phyloP scores from a whole-genome alignment of 2,329 filamentous ascomycete genomes.

The Chrysosphaeria jannelii region DNA sequence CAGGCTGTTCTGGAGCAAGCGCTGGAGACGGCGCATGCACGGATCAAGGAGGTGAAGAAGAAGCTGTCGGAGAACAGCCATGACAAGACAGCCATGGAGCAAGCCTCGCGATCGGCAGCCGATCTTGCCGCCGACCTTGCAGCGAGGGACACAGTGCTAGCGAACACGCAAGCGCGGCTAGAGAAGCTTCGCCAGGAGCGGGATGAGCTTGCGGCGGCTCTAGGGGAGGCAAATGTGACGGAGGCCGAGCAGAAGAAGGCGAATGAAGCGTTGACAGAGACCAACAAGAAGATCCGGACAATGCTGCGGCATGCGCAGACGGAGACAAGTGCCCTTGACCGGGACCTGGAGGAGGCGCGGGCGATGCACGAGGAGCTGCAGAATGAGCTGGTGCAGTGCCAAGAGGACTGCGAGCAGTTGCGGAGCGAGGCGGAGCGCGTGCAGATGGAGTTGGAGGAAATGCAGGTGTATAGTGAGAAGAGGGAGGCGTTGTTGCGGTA shows the following conservation, averaged over 20 bases:
- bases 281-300: slow-evolving; percentile 27
- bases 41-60: neutral
- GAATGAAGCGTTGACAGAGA: too few relatives aligned
- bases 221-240: slow-evolving; percentile 9
- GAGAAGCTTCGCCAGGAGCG: slow-evolving; percentile 20
- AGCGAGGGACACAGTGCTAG: slow-evolving; percentile 14
- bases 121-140: too few relatives aligned
- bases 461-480: slow-evolving; percentile 12
- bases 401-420: slow-evolving; percentile 30
- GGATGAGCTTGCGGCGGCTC: slow-evolving; percentile 9
- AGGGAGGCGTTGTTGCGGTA: slow-evolving; percentile 7
- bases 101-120: too few relatives aligned
- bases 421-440: slow-evolving; percentile 23
- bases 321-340: slow-evolving; percentile 36
- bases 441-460: slow-evolving; percentile 17
- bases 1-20: slow-evolving; percentile 26
- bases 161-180: slow-evolving; percentile 16
- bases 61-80: too few relatives aligned
- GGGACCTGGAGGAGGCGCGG: slow-evolving; percentile 40
- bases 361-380: slow-evolving; percentile 28
- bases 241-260: too few relatives aligned
- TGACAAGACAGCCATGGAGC: too few relatives aligned
- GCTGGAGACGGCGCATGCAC: slow-evolving; percentile 21
- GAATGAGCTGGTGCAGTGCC: slow-evolving; percentile 36
- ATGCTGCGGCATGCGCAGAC: slow-evolving; percentile 30